Evolutionary conservation across 2,329 filamentous ascomycete species (phyloP).

Genomic region (Arthrobotrys pseudoclavata): DNA sequence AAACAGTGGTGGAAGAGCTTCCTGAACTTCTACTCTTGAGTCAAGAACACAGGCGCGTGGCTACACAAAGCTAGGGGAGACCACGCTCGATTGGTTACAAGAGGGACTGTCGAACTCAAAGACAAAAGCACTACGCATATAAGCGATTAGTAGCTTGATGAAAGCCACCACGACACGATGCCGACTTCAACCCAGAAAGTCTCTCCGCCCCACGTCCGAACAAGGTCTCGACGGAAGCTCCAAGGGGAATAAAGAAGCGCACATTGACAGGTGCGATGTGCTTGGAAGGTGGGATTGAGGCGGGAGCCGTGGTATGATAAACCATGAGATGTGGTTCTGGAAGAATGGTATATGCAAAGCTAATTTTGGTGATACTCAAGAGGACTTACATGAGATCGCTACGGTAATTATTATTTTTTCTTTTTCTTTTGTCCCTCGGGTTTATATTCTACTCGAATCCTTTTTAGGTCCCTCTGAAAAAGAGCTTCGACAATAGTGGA

Average conservation of each 20-base stretch:
- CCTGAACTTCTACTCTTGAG: constrained; percentile 30
- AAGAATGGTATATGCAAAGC: constrained; percentile 56
- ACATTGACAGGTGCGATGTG: constrained; percentile 12
- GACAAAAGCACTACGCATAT: constrained; percentile 40
- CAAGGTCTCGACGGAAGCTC: constrained; percentile 41
- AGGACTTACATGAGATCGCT: constrained; percentile 58
- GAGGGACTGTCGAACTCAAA: constrained; percentile 37
- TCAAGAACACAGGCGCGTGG: constrained; percentile 54
- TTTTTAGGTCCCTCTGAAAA: constrained; percentile 35
- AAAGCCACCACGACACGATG: constrained; percentile 50
- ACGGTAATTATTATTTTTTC: constrained; percentile 40
- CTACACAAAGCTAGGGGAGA: constrained; percentile 57
- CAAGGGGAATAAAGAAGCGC: constrained; percentile 30
- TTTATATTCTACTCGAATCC: constrained; percentile 41
- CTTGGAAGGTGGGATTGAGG: constrained; percentile 13
- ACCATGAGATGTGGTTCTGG: constrained; percentile 56
- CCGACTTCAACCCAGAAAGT: constrained; percentile 27
- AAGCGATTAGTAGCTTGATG: constrained; percentile 52
- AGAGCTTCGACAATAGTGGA: constrained; percentile 45
- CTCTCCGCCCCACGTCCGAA: constrained; percentile 35
- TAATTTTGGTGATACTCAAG: constrained; percentile 58
- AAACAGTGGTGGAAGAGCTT: constrained; percentile 36
- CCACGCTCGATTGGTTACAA: constrained; percentile 30
- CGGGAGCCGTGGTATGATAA: constrained; percentile 54
- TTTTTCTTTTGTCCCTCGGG: constrained; percentile 39